Evolutionary conservation across 2,329 filamentous ascomycete genomes (phyloP), one percentile per base, ranked within the genome.

Genomic region (Nigrospora oryzae): DNA sequence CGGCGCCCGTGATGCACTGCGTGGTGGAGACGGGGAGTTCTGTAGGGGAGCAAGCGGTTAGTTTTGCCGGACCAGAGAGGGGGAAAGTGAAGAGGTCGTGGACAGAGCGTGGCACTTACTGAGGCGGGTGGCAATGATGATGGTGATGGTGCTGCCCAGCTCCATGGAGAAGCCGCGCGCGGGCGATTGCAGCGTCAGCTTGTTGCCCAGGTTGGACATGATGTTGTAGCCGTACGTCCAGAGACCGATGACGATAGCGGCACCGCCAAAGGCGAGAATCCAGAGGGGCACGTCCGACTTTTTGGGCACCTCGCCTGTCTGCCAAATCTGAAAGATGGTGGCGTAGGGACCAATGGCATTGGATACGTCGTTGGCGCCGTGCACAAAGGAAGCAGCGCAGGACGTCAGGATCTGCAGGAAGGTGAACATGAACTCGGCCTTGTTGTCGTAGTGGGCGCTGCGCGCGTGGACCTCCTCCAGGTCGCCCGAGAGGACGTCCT

Each of bases 191-290:
- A 78, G 70, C 11, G 79, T 81, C 48, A 82, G 69, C 51, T 74
- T 71, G 65, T 82, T 82, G 46, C 78, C 78, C 49, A 81, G 66
- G 54, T 76, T 75, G 36, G 71, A 68, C 77, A 83, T 83, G 60
- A 83, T 81, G 58, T 81, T 77, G 60, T 81, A 82, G 2, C 77
- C 78, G 51, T 80, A 71, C 28, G 76, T 79, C 70, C 75, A 77
- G 47, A 81, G 68, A 48, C 78, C 78, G 38, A 79, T 57, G 40
- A 71, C 71, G 37, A 81, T 74, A 48, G 63, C 66, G 5, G 63
- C 61, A 57, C 73, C 74, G 31, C 74, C 72, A 40, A 76, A 73
- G 39, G 66, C 70, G 6, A 83, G 68, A 56, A 82, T 72, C 79
- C 81, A 84, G 34, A 74, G 51, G 2, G 79, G 79, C 0, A 81